phyloP scores from a whole-genome alignment of 2,329 filamentous ascomycete genomes.

The Periconia macrospinosa region DNA sequence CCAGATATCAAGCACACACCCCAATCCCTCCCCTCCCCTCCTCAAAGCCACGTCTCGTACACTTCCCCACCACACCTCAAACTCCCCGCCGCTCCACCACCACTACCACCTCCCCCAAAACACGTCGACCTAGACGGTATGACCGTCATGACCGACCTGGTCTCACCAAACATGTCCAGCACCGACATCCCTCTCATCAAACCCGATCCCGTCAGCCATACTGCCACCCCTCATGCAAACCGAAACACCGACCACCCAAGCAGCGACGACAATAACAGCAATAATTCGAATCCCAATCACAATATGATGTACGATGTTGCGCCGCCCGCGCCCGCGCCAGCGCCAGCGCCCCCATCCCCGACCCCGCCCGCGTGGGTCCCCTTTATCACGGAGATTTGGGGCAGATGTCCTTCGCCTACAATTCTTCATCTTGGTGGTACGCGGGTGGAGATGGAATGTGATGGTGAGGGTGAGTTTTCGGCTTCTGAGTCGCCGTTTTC shows the following conservation, averaged over 20 bases:
- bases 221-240: too few relatives aligned
- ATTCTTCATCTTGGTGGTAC: conserved; percentile 29
- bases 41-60: conserved; percentile 5
- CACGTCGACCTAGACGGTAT: conserved; percentile 38
- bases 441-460: too few relatives aligned
- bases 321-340: too few relatives aligned
- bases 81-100: conserved; percentile 14
- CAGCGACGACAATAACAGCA: conserved; percentile 5
- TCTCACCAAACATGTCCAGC: background rate
- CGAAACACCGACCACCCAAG: too few relatives aligned
- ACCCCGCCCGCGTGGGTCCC: conserved; percentile 30
- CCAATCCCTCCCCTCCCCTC: conserved; percentile 5
- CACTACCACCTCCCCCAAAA: conserved; percentile 11
- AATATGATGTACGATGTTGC: conserved; percentile 16
- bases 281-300: conserved; percentile 17
- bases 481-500: background rate
- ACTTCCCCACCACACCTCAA: conserved; percentile 2
- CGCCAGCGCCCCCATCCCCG: conserved; percentile 21
- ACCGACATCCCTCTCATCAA: too few relatives aligned
- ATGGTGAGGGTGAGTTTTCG: background rate
- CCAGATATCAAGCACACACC: conserved; percentile 14
- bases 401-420: conserved; percentile 31
- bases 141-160: conserved; percentile 24
- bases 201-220: too few relatives aligned
- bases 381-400: conserved; percentile 37